Evolutionary conservation across 2,329 filamentous ascomycete genomes (phyloP).

Genomic region (Pseudogymnoascus sp.): DNA sequence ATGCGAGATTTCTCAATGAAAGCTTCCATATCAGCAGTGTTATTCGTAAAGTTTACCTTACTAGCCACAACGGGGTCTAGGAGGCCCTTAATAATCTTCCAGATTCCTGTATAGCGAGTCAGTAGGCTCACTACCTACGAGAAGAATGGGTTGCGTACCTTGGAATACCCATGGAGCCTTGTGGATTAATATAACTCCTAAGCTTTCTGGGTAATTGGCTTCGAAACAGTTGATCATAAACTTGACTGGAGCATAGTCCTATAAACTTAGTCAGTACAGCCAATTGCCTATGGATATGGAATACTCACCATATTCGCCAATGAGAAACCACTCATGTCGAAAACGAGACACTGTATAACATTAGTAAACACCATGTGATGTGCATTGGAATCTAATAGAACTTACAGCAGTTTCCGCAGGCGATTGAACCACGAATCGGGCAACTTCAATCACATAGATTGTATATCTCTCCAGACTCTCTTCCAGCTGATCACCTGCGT

Average conservation of each 20-base stretch:
- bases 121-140: not conserved
- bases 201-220: slow-evolving; percentile 91
- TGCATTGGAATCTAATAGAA: slow-evolving; percentile 19
- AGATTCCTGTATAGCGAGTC: slow-evolving; percentile 56
- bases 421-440: slow-evolving; percentile 69
- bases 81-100: slow-evolving; percentile 93
- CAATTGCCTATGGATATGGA: not conserved
- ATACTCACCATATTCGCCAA: slow-evolving; percentile 79
- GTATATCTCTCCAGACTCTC: slow-evolving; percentile 81
- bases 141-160: slow-evolving; percentile 40
- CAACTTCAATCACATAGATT: slow-evolving; percentile 88
- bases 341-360: slow-evolving; percentile 65
- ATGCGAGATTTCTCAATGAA: slow-evolving; percentile 67
- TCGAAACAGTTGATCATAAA: slow-evolving; percentile 99
- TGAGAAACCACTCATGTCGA: slow-evolving; percentile 92
- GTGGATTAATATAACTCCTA: slow-evolving; percentile 86
- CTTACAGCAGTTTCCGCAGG: slow-evolving; percentile 88
- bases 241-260: slow-evolving; percentile 92
- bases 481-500: slow-evolving; percentile 71
- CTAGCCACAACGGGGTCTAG: slow-evolving; percentile 90
- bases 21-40: slow-evolving; percentile 64
- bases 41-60: slow-evolving; percentile 91
- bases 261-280: slow-evolving; percentile 15
- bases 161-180: slow-evolving; percentile 97
- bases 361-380: not conserved